phyloP scores from a whole-genome alignment of 108 stramenopile species.

The Mayamaea pseudoterrestris region DNA sequence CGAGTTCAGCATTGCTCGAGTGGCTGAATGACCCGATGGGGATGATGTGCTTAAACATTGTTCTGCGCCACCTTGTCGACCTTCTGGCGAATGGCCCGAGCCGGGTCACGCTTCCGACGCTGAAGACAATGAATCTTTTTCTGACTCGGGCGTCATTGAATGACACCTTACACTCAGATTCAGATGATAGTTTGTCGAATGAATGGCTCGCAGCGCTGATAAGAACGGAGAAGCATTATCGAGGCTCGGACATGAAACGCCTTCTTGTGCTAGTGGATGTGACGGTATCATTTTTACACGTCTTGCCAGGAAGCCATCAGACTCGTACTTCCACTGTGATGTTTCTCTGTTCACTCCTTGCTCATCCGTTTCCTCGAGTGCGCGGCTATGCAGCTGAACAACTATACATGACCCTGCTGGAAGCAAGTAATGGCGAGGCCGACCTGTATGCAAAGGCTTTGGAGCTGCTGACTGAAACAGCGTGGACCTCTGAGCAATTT shows the following conservation, averaged over 20 bases:
- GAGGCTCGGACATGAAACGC: conserved; percentile 69
- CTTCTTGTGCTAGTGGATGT: conserved; percentile 52
- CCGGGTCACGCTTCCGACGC: conserved; percentile 57
- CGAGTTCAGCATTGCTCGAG: conserved; percentile 52
- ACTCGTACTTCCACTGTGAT: conserved; percentile 16
- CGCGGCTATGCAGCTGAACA: conserved; percentile 76
- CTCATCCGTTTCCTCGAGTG: conserved; percentile 83
- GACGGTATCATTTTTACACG: conserved; percentile 31
- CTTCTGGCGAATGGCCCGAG: conserved; percentile 32
- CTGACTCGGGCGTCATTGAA: conserved; percentile 58
- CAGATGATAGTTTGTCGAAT: conserved; percentile 41
- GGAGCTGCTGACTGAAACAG: neutral
- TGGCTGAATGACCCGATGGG: conserved; percentile 28
- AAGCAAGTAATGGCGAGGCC: conserved; percentile 11
- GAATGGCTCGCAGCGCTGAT: conserved; percentile 33
- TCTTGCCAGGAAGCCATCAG: neutral
- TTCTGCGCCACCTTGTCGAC: conserved; percentile 24
- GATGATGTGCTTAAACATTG: conserved; percentile 7
- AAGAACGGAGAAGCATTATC: no score
- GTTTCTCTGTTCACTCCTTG: conserved; percentile 57
- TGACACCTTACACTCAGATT: conserved; percentile 18
- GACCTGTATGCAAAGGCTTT: neutral
- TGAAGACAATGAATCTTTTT: conserved; percentile 67
- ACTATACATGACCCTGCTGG: conserved; percentile 69
- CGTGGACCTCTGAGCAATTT: conserved; percentile 3